phyloP scores from a whole-genome alignment of 306 rosid genomes.

The Senna tora region DNA sequence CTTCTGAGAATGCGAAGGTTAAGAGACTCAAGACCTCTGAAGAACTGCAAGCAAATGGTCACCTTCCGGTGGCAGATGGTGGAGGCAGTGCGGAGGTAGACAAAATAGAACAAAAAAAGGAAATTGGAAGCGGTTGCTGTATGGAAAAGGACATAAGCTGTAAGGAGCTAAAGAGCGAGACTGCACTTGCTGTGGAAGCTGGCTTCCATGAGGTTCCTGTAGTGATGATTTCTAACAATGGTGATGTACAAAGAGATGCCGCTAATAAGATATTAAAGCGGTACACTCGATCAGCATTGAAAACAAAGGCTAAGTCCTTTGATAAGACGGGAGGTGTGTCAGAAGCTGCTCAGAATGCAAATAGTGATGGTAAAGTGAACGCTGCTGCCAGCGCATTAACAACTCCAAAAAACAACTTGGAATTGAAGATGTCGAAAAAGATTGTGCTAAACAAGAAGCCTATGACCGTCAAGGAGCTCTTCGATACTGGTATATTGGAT shows the following conservation, averaged over 20 bases:
- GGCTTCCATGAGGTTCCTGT: conserved; percentile 38
- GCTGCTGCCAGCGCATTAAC: conserved; percentile 34
- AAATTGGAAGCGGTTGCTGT: conserved; percentile 13
- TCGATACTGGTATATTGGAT: conserved; percentile 92
- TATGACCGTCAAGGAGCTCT: conserved; percentile 80
- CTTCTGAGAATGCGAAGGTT: conserved; percentile 33
- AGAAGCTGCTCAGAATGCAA: conserved; percentile 32
- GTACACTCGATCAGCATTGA: conserved; percentile 51
- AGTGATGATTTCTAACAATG: background rate
- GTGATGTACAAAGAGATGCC: conserved; percentile 24
- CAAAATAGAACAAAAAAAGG: conserved; percentile 6
- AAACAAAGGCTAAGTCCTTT: conserved; percentile 33
- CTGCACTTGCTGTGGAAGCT: conserved; percentile 21
- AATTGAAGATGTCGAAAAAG: conserved; percentile 61
- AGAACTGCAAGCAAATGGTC: conserved; percentile 24
- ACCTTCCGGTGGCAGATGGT: conserved; percentile 9
- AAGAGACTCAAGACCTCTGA: conserved; percentile 35
- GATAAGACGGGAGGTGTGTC: conserved; percentile 26
- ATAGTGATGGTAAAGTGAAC: conserved; percentile 44
- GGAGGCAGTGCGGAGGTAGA: conserved; percentile 33
- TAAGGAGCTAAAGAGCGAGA: conserved; percentile 29
- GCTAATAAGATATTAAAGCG: conserved; percentile 44
- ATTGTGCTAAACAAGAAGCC: conserved; percentile 61
- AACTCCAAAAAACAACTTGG: conserved; percentile 53
- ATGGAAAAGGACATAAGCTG: conserved; percentile 6